Evolutionary conservation across 2,329 filamentous ascomycete species (phyloP).

Genomic region (Uncinocarpus reesii): DNA sequence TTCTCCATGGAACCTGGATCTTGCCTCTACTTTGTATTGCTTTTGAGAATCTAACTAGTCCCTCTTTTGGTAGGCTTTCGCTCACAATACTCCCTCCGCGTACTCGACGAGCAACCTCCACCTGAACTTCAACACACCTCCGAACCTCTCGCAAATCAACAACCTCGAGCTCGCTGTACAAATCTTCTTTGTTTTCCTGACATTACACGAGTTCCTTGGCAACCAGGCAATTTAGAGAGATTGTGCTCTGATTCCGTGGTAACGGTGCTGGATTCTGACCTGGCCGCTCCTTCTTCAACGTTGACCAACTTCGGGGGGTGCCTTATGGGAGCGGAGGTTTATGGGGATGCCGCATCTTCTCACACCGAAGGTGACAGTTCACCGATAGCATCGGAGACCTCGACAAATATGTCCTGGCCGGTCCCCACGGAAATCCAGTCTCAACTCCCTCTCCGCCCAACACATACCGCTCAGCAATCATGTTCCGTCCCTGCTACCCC

Average conservation of each 20-base stretch:
- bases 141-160: not conserved
- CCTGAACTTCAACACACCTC: not conserved
- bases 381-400: constrained; percentile 34
- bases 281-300: constrained; percentile 20
- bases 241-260: not conserved
- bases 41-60: not conserved
- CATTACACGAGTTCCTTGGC: not conserved
- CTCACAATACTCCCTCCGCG: not conserved
- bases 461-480: constrained; percentile 56
- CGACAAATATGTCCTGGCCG: constrained; percentile 35
- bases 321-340: constrained; percentile 35
- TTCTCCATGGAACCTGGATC: not conserved
- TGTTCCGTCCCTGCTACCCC: constrained; percentile 90
- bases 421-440: constrained; percentile 28
- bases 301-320: constrained; percentile 27
- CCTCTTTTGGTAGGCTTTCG: not conserved
- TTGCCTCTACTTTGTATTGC: not conserved
- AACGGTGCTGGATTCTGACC: not conserved
- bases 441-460: constrained; percentile 36
- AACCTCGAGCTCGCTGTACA: not conserved
- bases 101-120: not conserved
- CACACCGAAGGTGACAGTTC: constrained; percentile 33
- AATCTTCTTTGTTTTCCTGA: not conserved
- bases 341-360: constrained; percentile 35
- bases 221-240: not conserved